Evolutionary conservation across 208 protist species (phyloP), one percentile per base, ranked within the genome.

Genomic region (Borovskyia barvae): DNA sequence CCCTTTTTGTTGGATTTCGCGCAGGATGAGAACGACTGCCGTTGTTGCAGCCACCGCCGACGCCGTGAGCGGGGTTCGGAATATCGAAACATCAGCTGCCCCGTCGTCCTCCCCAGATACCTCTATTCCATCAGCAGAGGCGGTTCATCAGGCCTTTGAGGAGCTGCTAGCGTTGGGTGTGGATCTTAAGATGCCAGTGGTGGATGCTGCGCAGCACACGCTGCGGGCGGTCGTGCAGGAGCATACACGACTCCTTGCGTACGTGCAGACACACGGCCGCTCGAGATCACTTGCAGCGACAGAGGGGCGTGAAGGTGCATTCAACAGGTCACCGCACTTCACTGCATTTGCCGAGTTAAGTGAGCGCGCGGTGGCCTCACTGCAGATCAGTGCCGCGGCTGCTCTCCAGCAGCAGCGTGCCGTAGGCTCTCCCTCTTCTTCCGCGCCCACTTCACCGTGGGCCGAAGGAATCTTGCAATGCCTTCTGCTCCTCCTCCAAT

Each of bases 141-240:
- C 66, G n/a, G 64, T 77, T 32, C 57, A 69, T 4, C n/a, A 15
- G 20, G 42, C 47, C 32, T 72, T 72, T 42, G 20, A 52, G n/a
- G 28, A 30, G 5, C 22, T 72, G 15, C 42, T 71, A 7, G 43
- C 35, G 26, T 15, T 11, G 0, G 56, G 54, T 14, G 29, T 41
- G n/a, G 30, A 24, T n/a, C 48, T 64, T 20, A 60, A 50, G 17
- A 37, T 22, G 15, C 19, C 49, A 7, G 46, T 26, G 0, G 52
- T 77, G 15, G 55, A 39, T 11, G 64, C 54, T 3, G 55, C 58
- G 1, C 63, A 59, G 41, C 47, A 63, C 30, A 57, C 53, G 33
- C 43, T 77, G 41, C 28, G 15, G 3, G 53, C 62, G 42, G 49
- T 72, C 2, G n/a, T 77, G 30, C 71, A 55, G 11, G 63, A 72